Conservation (phyloP, 805 yeast genomes). For the Kodamaea neixiangensis region DNA sequence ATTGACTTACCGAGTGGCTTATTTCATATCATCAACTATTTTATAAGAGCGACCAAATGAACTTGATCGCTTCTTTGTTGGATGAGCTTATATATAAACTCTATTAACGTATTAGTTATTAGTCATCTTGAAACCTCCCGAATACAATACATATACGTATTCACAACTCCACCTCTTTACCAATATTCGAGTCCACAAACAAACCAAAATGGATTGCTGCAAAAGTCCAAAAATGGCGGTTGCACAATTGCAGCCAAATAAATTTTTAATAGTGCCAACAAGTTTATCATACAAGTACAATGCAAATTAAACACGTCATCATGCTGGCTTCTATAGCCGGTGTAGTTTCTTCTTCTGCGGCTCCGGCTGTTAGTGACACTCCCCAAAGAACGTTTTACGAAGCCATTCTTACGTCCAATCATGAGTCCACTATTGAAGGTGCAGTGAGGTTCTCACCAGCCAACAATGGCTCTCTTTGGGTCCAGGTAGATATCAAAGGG, state of each 20-base stretch:
- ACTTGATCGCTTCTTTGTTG: too few species aligned
- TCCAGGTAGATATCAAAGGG: constrained; percentile 30
- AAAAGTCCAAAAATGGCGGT: not conserved
- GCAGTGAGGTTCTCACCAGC: constrained; percentile 29
- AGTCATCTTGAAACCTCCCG: too few species aligned
- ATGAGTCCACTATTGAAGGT: constrained; percentile 28
- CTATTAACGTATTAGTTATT: too few species aligned
- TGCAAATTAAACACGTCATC: not conserved
- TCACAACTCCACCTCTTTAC: too few species aligned
- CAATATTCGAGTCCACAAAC: not conserved
- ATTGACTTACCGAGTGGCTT: too few species aligned
- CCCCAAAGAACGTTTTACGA: constrained; percentile 26
- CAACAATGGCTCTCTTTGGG: constrained; percentile 34
- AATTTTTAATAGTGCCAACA: not conserved
- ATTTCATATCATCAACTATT: too few species aligned
- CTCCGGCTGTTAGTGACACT: constrained; percentile 31
- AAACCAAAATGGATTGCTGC: constrained; percentile 1
- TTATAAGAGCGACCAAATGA: too few species aligned
- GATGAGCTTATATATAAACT: too few species aligned
- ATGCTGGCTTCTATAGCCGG: not conserved
- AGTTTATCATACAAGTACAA: not conserved
- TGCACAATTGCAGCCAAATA: not conserved
- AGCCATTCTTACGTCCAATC: constrained; percentile 27
- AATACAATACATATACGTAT: too few species aligned
- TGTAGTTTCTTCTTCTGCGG: constrained; percentile 17